Base-by-base conservation (phyloP, 768 basidiomycete genomes). In the Collybiopsis confluens region DNA sequence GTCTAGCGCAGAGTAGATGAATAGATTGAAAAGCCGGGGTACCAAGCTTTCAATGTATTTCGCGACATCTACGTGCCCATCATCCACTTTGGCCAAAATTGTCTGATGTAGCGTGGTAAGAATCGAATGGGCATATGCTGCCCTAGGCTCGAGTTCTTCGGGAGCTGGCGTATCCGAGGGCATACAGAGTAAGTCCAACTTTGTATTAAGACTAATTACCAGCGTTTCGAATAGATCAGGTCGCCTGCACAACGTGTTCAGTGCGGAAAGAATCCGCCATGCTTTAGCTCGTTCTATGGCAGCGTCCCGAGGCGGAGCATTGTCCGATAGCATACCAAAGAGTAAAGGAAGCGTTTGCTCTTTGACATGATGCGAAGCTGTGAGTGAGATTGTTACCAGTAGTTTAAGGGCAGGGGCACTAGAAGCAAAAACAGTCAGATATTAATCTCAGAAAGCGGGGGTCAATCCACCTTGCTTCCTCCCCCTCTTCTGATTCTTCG, bases 91-190 rank as follows among this genome's bases (percentile, higher is more conserved):
- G 27, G 59, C 62, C 4, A 62, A 62, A 15, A 98, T 66, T 0
- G 86, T 83, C 38, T 82, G 78, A 1, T 77, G 74, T 6, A 98
- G 69, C 0, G 88, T 82, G 45, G 78, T 73, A 45, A 98, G 76
- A 28, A 98, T 76, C 27, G 93, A 83, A 68, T 93, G 91, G 1
- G 83, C 85, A 64, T 96, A 98, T 10, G 92, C 89, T 0, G 90
- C 83, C n/a, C 68, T 70, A 11, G 83, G 78, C 64, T 94, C 88
- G 2, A 60, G 35, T 33, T 83, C 81, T 4, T 64, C 64, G 3
- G 56, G 65, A 52, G 58, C 15, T 41, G 54, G 33, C 38, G 52
- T 23, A 26, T 57, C 13, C 20, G 67, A 55, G 4, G 73, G 63
- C 42, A 77, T 65, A 58, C 83, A 84, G n/a, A 89, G 66, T 0